Evolutionary conservation across 2,329 filamentous ascomycete genomes (phyloP), one percentile per base, ranked within the genome.

Genomic region (Spiromastix sp.): DNA sequence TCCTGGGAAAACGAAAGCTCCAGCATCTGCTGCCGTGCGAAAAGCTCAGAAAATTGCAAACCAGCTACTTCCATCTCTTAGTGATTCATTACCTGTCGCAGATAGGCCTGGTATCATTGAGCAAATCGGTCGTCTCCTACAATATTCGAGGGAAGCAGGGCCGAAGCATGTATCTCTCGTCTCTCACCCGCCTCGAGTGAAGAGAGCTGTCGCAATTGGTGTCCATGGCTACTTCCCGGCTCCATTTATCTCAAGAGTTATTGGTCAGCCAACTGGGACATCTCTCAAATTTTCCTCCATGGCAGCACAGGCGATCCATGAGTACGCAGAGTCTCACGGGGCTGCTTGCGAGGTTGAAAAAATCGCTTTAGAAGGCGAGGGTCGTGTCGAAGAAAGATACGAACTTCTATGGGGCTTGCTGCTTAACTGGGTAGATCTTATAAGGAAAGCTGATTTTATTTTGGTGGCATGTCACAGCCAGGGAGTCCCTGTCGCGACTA

Each of bases 141-240:
- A 63, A 39, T 61, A 61, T 39, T 52, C 43, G 68, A 85, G 59
- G 66, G 82, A 47, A 54, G 71, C 34, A 61, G 72, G 55, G 3
- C 69, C 70, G 11, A 78, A 74, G 32, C 83, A 95, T 54, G 76
- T 95, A 4, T 80, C 77, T 45, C 71, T 85, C 20, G 63, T 76
- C 5, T 77, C 77, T 29, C 74, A 82, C 5, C 68, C 75, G 0
- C 81, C 77, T 1, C 81, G 73, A 44, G 77, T 96, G 30, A 85
- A 77, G 51, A 91, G 81, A 46, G 91, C 91, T 9, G 70, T 98
- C 4, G 86, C 87, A 1, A 94, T 98, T 46, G 91, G 91, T 25
- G 77, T 98, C 1, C 91, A 98, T 56, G 91, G 91, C 1, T 81
- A 93, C 41, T 95, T 96, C 46, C 91, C 91, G 1, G 85, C 85